phyloP scores from a whole-genome alignment of 352 stramenopile species.

The Globisporangium abappressorium region DNA sequence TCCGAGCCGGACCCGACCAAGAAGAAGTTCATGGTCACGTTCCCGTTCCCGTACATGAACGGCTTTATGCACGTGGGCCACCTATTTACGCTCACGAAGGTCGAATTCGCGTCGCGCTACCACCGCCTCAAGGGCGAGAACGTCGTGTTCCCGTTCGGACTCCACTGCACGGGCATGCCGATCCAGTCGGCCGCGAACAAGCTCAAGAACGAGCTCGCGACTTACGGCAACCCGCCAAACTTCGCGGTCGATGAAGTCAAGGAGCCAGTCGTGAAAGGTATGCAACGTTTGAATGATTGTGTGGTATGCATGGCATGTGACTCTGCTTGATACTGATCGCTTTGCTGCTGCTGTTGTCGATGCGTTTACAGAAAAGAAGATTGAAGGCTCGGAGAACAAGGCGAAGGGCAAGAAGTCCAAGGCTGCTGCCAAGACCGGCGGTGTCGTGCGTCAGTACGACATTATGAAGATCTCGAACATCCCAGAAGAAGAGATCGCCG shows the following conservation, averaged over 20 bases:
- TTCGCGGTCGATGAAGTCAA: constrained; percentile 83
- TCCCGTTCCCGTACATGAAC: constrained; percentile 99
- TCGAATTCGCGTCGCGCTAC: constrained; percentile 89
- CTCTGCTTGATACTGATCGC: not conserved
- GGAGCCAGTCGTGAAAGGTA: constrained; percentile 21
- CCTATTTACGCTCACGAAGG: constrained; percentile 98
- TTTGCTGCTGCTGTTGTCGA: not conserved
- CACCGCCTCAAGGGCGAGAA: constrained; percentile 98
- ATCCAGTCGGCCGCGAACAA: constrained; percentile 99
- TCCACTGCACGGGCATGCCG: constrained; percentile 99
- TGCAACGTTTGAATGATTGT: not conserved
- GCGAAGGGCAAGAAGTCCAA: constrained; percentile 98
- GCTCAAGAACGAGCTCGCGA: constrained; percentile 96
- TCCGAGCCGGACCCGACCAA: constrained; percentile 72
- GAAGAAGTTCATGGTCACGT: constrained; percentile 98
- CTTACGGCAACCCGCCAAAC: constrained; percentile 92
- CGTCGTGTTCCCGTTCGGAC: constrained; percentile 98
- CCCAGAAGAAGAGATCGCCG: constrained; percentile 93
- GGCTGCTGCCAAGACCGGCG: constrained; percentile 96
- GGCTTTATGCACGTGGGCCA: constrained; percentile 98
- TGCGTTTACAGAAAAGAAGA: constrained; percentile 57
- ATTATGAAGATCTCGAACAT: constrained; percentile 96
- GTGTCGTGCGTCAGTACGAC: constrained; percentile 97
- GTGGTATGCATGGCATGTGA: not conserved
- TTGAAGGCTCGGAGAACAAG: constrained; percentile 81